Conservation (phyloP, 2,329 filamentous ascomycete genomes). For the Colletotrichum sp. region DNA sequence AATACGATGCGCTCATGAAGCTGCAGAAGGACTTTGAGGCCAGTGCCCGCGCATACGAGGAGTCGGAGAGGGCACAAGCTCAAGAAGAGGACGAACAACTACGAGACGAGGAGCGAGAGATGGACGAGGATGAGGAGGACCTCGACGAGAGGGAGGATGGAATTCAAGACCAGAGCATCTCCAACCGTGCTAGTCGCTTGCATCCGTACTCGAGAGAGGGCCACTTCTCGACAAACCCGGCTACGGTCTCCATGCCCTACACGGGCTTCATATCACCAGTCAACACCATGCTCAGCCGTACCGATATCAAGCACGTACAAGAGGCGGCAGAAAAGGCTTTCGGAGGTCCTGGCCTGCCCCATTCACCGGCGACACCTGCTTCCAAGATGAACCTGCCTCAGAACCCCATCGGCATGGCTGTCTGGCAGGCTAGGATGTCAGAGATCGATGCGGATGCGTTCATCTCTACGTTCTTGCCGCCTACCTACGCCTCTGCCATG, state of each 20-base stretch:
- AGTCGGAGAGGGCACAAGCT: slow-evolving; percentile 31
- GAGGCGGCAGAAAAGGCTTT: slow-evolving; percentile 76
- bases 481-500: slow-evolving; percentile 71
- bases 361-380: slow-evolving; percentile 74
- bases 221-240: slow-evolving; percentile 75
- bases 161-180: slow-evolving; percentile 5
- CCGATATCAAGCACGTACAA: slow-evolving; percentile 76
- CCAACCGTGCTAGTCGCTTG: slow-evolving; percentile 52
- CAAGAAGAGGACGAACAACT: slow-evolving; percentile 39
- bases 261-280: slow-evolving; percentile 74
- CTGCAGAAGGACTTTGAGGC: slow-evolving; percentile 63
- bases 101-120: slow-evolving; percentile 38
- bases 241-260: slow-evolving; percentile 77
- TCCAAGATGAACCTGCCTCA: slow-evolving; percentile 63
- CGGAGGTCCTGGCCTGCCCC: slow-evolving; percentile 77
- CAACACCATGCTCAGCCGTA: slow-evolving; percentile 67
- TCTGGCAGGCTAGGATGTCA: slow-evolving; percentile 70
- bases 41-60: slow-evolving; percentile 35
- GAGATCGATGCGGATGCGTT: slow-evolving; percentile 79
- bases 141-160: slow-evolving; percentile 36
- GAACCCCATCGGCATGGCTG: slow-evolving; percentile 67
- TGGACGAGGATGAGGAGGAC: slow-evolving; percentile 35
- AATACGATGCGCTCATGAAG: slow-evolving; percentile 58
- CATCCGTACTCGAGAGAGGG: slow-evolving; percentile 79
- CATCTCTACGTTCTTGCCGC: slow-evolving; percentile 72